Evolutionary conservation across 768 basidiomycete species (phyloP).

Genomic region (Lactarius evosmus): DNA sequence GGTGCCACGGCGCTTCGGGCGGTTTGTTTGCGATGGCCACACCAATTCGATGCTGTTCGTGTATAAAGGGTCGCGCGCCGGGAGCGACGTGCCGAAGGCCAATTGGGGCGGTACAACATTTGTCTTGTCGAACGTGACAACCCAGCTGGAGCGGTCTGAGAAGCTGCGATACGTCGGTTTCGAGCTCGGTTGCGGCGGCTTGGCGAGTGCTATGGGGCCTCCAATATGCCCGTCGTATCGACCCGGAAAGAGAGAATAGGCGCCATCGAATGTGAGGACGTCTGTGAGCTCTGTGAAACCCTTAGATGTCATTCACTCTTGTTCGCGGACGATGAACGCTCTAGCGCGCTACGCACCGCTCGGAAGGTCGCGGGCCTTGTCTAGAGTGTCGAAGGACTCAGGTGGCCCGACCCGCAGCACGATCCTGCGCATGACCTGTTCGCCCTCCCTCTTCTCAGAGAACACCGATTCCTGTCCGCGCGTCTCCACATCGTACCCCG

Average conservation of each 20-base stretch:
- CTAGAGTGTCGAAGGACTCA: conserved; percentile 9
- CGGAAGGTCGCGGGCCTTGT: conserved; percentile 7
- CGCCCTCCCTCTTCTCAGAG: conserved; percentile 1
- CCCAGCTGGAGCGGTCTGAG: conserved; percentile 22
- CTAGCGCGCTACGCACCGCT: conserved; percentile 2
- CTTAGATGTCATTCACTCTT: neutral
- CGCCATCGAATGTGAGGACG: conserved; percentile 20
- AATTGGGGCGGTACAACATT: neutral
- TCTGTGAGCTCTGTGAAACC: conserved; percentile 11
- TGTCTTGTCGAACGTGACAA: conserved; percentile 15
- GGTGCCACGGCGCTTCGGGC: neutral
- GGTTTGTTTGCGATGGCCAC: conserved; percentile 1
- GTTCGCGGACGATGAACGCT: neutral
- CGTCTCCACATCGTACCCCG: conserved; percentile 7
- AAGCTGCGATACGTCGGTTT: conserved; percentile 10
- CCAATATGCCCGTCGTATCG: conserved; percentile 4
- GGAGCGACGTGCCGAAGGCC: conserved; percentile 11
- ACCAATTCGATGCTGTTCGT: conserved; percentile 15
- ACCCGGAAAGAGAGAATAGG: conserved; percentile 19
- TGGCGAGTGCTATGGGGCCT: neutral
- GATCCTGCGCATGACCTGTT: neutral
- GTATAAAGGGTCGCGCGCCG: conserved; percentile 12
- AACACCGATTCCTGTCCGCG: conserved; percentile 3
- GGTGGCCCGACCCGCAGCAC: neutral
- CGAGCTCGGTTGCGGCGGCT: neutral